phyloP scores from a whole-genome alignment of 148 eudicot species.

The Silene uniflora region DNA sequence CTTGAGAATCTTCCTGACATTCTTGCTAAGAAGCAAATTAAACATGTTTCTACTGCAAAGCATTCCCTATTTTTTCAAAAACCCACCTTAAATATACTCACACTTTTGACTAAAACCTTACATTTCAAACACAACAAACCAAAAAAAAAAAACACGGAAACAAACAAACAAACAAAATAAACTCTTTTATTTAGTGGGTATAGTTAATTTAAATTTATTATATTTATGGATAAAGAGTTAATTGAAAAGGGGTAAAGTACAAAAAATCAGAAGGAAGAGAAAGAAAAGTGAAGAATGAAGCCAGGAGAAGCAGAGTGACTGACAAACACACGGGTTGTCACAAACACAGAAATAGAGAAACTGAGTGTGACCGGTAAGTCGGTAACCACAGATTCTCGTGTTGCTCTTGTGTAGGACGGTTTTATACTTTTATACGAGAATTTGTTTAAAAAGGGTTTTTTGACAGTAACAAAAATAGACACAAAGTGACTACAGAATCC shows the following conservation, averaged over 20 bases:
- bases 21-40: slow-evolving; percentile 53
- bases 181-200: not conserved
- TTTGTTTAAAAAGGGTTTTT: not conserved
- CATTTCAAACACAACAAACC: not conserved
- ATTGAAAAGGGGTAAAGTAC: not conserved
- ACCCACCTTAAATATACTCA: slow-evolving; percentile 12
- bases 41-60: slow-evolving; percentile 49
- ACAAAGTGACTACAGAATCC: no score
- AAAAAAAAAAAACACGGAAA: not conserved
- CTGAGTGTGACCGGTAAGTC: not conserved
- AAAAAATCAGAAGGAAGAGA: not conserved
- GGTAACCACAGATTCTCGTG: not conserved
- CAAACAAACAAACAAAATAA: not conserved
- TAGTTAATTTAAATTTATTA: not conserved
- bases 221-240: not conserved
- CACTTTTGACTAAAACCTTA: not conserved
- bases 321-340: slow-evolving; percentile 7
- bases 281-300: not conserved
- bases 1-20: slow-evolving; percentile 81
- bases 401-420: not conserved
- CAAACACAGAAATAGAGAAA: not conserved
- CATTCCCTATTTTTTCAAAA: slow-evolving; percentile 24
- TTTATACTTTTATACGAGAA: not conserved
- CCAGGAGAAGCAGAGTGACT: not conserved
- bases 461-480: not conserved